phyloP scores from a whole-genome alignment of 2,329 filamentous ascomycete species.

The Colletotrichum lini region DNA sequence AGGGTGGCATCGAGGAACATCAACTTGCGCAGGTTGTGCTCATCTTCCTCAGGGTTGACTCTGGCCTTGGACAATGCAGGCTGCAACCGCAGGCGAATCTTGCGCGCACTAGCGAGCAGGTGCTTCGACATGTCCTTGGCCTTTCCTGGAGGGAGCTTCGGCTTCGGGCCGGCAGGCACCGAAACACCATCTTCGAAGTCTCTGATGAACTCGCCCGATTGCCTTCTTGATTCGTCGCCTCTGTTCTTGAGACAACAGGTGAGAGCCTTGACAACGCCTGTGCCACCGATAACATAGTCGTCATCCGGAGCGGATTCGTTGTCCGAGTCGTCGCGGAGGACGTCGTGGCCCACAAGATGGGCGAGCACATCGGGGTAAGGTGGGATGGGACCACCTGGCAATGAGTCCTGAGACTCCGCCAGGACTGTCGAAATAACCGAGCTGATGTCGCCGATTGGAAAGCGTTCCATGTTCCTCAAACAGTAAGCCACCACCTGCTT shows the following conservation, averaged over 20 bases:
- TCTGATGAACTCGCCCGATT: constrained; percentile 66
- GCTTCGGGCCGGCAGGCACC: constrained; percentile 49
- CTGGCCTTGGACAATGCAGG: constrained; percentile 84
- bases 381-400: constrained; percentile 48
- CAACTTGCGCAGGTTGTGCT: constrained; percentile 82
- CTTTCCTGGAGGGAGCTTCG: constrained; percentile 68
- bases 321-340: constrained; percentile 67
- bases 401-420: constrained; percentile 51
- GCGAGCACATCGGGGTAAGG: constrained; percentile 85
- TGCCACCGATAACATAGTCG: constrained; percentile 96
- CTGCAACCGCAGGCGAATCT: constrained; percentile 87
- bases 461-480: constrained; percentile 88
- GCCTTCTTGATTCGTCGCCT: constrained; percentile 72
- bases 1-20: constrained; percentile 91
- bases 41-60: constrained; percentile 77
- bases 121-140: constrained; percentile 96
- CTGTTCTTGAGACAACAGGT: constrained; percentile 91
- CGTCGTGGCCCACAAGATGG: constrained; percentile 84
- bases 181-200: constrained; percentile 67
- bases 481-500: constrained; percentile 97
- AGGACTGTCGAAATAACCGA: constrained; percentile 57
- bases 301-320: constrained; percentile 84
- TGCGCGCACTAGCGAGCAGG: constrained; percentile 86
- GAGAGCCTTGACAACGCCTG: constrained; percentile 93
- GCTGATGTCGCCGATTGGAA: constrained; percentile 76